Evolutionary conservation across 75 land plant genomes (phyloP).

Genomic region (Sequoiadendron giganteum): DNA sequence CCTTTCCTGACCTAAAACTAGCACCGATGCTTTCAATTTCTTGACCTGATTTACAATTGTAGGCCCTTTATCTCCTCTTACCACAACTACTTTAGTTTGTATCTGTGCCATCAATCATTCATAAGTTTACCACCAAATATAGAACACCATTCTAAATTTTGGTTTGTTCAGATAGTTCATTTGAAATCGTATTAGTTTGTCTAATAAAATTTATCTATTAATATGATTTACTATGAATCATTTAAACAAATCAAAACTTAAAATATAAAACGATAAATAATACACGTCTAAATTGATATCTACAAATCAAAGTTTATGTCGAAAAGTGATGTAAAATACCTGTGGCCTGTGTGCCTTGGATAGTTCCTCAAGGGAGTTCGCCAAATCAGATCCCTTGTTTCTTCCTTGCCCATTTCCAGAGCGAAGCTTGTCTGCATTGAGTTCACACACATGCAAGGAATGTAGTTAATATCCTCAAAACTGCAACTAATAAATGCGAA

Average conservation of each 20-base stretch:
- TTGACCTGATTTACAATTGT: constrained; percentile 71
- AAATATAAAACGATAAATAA: no score
- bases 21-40: constrained; percentile 68
- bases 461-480: no score
- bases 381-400: constrained; percentile 4
- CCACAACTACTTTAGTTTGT: constrained; percentile 57
- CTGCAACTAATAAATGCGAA: no score
- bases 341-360: not conserved
- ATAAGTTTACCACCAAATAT: no score
- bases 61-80: constrained; percentile 58
- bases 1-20: constrained; percentile 64
- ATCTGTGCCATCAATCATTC: constrained; percentile 23
- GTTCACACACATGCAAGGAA: not conserved
- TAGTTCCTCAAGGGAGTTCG: not conserved
- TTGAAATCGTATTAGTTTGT: no score
- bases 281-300: no score
- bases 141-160: no score
- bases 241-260: no score
- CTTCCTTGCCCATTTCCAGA: not conserved
- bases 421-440: not conserved
- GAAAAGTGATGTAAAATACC: not conserved
- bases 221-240: no score
- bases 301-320: no score
- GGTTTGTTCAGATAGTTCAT: no score
- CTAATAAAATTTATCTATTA: no score